Evolutionary conservation across 2,329 filamentous ascomycete genomes (phyloP).

Genomic region (Calycina marina): DNA sequence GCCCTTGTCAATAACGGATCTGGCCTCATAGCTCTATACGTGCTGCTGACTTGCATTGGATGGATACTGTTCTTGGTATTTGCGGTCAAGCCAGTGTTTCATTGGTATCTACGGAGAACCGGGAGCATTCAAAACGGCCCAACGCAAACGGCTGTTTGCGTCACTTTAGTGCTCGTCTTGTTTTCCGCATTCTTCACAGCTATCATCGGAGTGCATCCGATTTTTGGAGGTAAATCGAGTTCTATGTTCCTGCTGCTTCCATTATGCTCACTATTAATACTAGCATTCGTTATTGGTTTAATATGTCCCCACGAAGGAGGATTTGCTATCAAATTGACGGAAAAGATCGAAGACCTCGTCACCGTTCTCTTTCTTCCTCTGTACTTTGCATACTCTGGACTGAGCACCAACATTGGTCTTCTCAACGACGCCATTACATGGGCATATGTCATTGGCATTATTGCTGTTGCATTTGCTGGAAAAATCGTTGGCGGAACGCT

Average conservation of each 20-base stretch:
- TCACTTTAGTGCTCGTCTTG: conserved; percentile 69
- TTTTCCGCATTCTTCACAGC: conserved; percentile 75
- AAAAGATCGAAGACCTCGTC: conserved; percentile 89
- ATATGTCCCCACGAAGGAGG: conserved; percentile 84
- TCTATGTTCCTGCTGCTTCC: background rate
- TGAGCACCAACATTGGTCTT: conserved; percentile 77
- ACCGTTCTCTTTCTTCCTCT: conserved; percentile 72
- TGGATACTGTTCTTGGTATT: conserved; percentile 66
- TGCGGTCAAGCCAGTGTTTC: conserved; percentile 56
- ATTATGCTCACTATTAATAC: conserved; percentile 1
- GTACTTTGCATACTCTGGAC: conserved; percentile 84
- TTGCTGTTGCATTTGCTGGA: conserved; percentile 64
- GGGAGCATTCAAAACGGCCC: conserved; percentile 78
- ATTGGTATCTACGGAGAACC: conserved; percentile 58
- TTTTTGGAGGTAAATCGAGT: conserved; percentile 58
- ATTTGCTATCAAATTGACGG: conserved; percentile 79
- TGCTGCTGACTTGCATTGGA: conserved; percentile 60
- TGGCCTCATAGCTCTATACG: conserved; percentile 72
- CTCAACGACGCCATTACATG: conserved; percentile 71
- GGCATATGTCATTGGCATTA: conserved; percentile 79
- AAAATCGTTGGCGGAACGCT: conserved; percentile 76
- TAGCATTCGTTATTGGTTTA: conserved; percentile 70
- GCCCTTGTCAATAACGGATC: conserved; percentile 78
- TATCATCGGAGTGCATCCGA: conserved; percentile 84
- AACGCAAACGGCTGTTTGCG: conserved; percentile 66